phyloP scores from a whole-genome alignment of 2,329 filamentous ascomycete species.

The Xylaria sp. region DNA sequence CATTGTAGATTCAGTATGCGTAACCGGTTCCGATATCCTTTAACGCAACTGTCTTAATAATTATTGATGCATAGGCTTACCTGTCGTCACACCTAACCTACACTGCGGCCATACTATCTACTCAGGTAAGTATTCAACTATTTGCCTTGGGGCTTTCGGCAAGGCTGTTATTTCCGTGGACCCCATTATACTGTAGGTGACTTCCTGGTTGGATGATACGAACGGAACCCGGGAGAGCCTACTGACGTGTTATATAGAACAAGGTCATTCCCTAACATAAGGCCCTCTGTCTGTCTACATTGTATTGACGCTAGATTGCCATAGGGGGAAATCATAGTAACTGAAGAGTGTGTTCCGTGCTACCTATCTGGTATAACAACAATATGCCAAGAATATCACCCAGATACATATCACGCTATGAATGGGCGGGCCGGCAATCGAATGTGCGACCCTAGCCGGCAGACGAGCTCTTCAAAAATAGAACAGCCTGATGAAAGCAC shows the following conservation, averaged over 20 bases:
- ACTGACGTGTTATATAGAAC: background rate
- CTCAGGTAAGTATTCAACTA: background rate
- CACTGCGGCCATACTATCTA: too few species aligned
- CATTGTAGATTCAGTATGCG: background rate
- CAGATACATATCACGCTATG: background rate
- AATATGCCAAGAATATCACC: constrained; percentile 6
- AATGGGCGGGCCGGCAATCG: constrained; percentile 1
- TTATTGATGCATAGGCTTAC: background rate
- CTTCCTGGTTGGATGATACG: background rate
- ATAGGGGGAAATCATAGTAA: background rate
- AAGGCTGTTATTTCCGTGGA: background rate
- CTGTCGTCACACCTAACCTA: background rate
- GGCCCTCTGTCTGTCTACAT: background rate
- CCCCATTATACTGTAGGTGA: background rate
- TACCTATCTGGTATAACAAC: background rate
- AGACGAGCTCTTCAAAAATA: background rate
- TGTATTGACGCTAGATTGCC: background rate
- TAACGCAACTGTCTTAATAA: background rate
- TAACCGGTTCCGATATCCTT: background rate
- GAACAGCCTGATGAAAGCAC: background rate
- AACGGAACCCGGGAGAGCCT: background rate
- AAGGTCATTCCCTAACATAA: background rate
- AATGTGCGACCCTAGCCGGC: constrained; percentile 1
- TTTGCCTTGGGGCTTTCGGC: background rate
- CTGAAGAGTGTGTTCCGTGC: background rate